Evolutionary conservation across 768 basidiomycete species (phyloP).

Genomic region (Mycena crocata): DNA sequence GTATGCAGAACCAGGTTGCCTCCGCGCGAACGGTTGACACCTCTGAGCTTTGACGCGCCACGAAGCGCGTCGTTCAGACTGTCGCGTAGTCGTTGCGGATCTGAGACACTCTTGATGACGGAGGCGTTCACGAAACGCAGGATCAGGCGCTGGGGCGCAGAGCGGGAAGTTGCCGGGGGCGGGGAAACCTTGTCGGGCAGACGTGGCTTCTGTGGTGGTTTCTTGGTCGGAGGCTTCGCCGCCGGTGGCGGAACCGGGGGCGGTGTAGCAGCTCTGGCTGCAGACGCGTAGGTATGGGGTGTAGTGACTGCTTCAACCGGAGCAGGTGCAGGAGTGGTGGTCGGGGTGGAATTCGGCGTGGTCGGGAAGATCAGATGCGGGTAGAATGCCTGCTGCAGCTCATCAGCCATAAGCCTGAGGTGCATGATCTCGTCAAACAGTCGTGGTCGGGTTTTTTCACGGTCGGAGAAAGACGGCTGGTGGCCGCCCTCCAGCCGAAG

Average conservation of each 20-base stretch:
- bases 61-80: slow-evolving; percentile 9
- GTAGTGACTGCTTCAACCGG: slow-evolving; percentile 13
- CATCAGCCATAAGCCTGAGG: slow-evolving; percentile 5
- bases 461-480: too few species aligned
- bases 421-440: slow-evolving; percentile 3
- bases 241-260: not conserved
- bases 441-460: too few species aligned
- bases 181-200: slow-evolving; percentile 9
- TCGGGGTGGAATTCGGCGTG: not conserved
- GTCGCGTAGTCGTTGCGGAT: too few species aligned
- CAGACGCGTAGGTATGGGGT: slow-evolving; percentile 1
- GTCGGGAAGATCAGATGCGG: not conserved
- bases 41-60: slow-evolving; percentile 7
- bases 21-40: slow-evolving; percentile 4
- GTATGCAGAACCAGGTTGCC: slow-evolving; percentile 14
- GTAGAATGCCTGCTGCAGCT: not conserved
- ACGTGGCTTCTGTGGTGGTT: slow-evolving; percentile 20
- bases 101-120: slow-evolving; percentile 5
- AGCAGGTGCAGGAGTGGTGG: slow-evolving; percentile 1
- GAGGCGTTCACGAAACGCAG: slow-evolving; percentile 5
- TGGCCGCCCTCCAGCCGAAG: too few species aligned
- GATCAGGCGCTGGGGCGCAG: slow-evolving; percentile 9
- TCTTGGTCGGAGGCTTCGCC: slow-evolving; percentile 9
- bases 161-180: slow-evolving; percentile 7
- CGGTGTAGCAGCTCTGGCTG: slow-evolving; percentile 13